Conservation (phyloP, 352 stramenopile genomes). For the Globisporangium abappressorium region DNA sequence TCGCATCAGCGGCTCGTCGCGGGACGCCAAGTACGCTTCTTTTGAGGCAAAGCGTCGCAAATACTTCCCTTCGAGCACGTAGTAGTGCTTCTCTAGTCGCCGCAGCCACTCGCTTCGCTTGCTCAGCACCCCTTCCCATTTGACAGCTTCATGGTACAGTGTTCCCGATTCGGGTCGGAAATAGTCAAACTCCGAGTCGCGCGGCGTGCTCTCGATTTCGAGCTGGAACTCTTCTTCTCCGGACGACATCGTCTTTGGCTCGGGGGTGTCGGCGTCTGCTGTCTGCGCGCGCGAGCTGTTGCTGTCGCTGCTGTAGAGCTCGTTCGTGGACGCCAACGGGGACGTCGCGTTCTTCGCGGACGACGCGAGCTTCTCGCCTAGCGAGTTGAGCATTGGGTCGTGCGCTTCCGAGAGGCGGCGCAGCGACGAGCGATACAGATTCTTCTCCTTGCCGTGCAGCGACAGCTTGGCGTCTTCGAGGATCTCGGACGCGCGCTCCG, state of each 20-base stretch:
- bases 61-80: constrained; percentile 83
- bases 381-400: constrained; percentile 60
- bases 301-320: constrained; percentile 13
- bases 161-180: constrained; percentile 63
- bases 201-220: constrained; percentile 14
- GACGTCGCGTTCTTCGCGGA: constrained; percentile 27
- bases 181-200: constrained; percentile 25
- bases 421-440: constrained; percentile 66
- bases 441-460: constrained; percentile 79
- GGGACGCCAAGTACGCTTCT: constrained; percentile 75
- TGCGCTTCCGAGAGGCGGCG: constrained; percentile 62
- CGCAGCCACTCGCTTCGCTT: constrained; percentile 81
- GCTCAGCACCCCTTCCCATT: constrained; percentile 81
- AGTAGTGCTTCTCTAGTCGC: constrained; percentile 82
- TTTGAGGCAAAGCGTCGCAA: constrained; percentile 83
- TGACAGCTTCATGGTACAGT: constrained; percentile 78
- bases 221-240: constrained; percentile 8
- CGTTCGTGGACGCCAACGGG: constrained; percentile 18
- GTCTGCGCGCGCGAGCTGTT: neutral
- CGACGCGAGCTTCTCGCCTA: constrained; percentile 58
- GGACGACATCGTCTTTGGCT: constrained; percentile 5
- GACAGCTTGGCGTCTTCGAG: constrained; percentile 77
- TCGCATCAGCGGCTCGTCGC: constrained; percentile 69
- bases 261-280: neutral
- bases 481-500: constrained; percentile 76